These are phyloP conservation scores for Fusarium albosuccineum DNA, from an alignment of 2,329 filamentous ascomycete species.

Conservation along the genomic window DNA sequence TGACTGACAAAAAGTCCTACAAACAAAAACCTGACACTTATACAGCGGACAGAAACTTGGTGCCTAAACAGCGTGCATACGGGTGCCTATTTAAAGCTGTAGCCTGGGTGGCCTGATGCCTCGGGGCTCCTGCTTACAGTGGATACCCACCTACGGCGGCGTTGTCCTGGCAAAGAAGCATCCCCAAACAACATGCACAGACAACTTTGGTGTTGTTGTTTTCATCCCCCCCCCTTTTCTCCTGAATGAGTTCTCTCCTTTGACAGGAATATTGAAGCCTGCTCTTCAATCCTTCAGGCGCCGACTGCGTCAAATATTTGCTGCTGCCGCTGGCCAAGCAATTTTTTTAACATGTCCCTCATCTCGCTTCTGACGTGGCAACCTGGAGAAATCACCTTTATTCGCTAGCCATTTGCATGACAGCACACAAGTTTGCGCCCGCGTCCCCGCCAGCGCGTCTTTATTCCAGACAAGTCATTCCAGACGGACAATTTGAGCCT, in stretches of 20 bases:
- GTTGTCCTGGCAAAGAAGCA: too few relatives aligned
- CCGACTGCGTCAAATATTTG: not conserved
- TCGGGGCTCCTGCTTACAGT: constrained; percentile 1
- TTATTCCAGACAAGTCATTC: too few relatives aligned
- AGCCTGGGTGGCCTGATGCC: constrained; percentile 32
- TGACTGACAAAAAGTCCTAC: not conserved
- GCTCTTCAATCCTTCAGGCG: too few relatives aligned
- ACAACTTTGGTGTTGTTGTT: too few relatives aligned
- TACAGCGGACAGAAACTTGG: constrained; percentile 21
- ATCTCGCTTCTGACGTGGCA: constrained; percentile 17
- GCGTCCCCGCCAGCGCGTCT: too few relatives aligned
- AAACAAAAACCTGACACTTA: not conserved
- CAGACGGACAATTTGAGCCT: too few relatives aligned
- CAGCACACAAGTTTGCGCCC: not conserved
- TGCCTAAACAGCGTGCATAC: constrained; percentile 38
- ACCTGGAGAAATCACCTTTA: constrained; percentile 1
- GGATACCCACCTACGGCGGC: not conserved
- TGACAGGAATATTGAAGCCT: too few relatives aligned
- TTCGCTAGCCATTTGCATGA: constrained; percentile 7
- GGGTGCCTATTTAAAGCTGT: constrained; percentile 35
- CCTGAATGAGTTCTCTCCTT: not conserved
- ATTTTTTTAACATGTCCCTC: not conserved
- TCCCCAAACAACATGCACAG: too few relatives aligned
- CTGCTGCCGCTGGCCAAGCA: constrained; percentile 2
- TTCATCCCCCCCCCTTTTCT: too few relatives aligned